phyloP scores from a whole-genome alignment of 306 rosid genomes.

The Trifolium fragiferum region DNA sequence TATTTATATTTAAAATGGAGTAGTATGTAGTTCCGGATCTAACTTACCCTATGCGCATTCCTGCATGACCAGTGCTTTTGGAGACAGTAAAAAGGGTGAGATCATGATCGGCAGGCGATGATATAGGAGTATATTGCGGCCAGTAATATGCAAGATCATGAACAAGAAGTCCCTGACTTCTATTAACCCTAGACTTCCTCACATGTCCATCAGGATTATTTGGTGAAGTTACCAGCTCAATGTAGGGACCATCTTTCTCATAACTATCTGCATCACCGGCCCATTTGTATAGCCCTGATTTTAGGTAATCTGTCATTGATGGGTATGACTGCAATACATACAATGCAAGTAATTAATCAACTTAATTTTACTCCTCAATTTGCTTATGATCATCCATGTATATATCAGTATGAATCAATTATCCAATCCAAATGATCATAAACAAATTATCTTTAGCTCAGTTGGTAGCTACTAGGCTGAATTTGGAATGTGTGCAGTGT shows the following conservation, averaged over 20 bases:
- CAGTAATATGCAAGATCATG: slow-evolving; percentile 94
- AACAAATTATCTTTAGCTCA: too few relatives aligned
- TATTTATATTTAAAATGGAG: too few relatives aligned
- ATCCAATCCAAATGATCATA: too few relatives aligned
- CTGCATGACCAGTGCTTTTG: slow-evolving; percentile 88
- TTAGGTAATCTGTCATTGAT: slow-evolving; percentile 71
- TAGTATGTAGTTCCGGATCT: neutral
- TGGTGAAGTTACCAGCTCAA: slow-evolving; percentile 88
- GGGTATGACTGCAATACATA: slow-evolving; percentile 73
- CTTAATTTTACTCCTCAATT: slow-evolving; percentile 1
- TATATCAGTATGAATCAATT: too few relatives aligned
- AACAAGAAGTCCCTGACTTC: slow-evolving; percentile 63
- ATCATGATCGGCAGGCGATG: slow-evolving; percentile 69
- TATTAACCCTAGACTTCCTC: slow-evolving; percentile 65
- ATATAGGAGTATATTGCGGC: slow-evolving; percentile 92
- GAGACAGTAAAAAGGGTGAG: slow-evolving; percentile 78
- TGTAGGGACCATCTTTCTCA: slow-evolving; percentile 65
- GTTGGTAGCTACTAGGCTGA: too few relatives aligned
- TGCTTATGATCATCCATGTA: neutral
- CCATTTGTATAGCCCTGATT: slow-evolving; percentile 88
- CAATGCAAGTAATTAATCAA: neutral
- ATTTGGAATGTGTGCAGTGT: too few relatives aligned
- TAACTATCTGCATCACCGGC: slow-evolving; percentile 72
- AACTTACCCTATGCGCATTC: slow-evolving; percentile 83
- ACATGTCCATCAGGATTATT: slow-evolving; percentile 86